Base-by-base conservation (phyloP, 768 basidiomycete genomes). In the Mycena filopes region DNA sequence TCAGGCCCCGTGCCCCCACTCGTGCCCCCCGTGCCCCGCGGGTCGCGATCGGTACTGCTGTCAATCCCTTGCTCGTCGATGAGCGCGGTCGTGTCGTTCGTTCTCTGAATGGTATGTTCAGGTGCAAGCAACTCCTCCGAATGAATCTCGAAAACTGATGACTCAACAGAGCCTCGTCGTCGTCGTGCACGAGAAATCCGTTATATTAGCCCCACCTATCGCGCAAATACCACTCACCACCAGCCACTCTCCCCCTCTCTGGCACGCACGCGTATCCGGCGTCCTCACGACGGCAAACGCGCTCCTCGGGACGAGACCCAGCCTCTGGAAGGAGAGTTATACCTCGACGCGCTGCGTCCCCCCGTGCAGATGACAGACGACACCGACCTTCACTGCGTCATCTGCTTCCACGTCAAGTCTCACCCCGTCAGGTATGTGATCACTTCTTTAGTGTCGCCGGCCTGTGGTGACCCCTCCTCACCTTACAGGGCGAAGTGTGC, bases 321-420 rank as follows among this genome's bases (percentile, higher is more conserved):
- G 4, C 25, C 33, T 4, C 36, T 54, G 8, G 51, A 54, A 1
- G 12, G 18, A 1, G 40, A 42, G 10, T 9, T 42, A 1, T 42
- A 55, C 11, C 10, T 55, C 23, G 28, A 25, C 41, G 54, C 41
- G 11, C 18, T 40, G 5, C 54, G 54, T 1, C 51, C 51, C 11
- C 38, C 36, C 8, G 6, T 36, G 5, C 23, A 54, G 18, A 23
- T 6, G 5, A 40, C 21, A 38, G 36, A 45, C 25, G 23, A 23
- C 3, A 0, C 6, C 12, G 5, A 25, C 25, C 38, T 25, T 15
- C 23, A 54, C 2, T 54, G 51, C 38, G 23, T 25, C 2, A 55
- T 55, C 9, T 55, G 41, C 18, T 42, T 43, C 25, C 41, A 55
- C n/a, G 42, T 55, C 29, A 45, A 45, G 26, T 55, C 55, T 2